phyloP scores from a whole-genome alignment of 305 asterid genomes.

The Solanum chacoense region DNA sequence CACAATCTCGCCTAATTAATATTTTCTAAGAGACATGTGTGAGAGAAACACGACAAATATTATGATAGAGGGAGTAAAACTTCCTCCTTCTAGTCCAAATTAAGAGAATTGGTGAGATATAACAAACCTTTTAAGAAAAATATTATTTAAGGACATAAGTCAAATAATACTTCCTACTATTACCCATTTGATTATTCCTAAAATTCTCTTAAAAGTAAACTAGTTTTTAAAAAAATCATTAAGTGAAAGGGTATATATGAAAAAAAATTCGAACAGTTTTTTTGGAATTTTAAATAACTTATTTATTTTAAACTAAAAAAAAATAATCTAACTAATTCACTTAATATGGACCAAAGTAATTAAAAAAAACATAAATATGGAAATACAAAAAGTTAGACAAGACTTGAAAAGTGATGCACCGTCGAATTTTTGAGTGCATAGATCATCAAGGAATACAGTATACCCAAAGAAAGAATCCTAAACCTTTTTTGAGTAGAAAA shows the following conservation, averaged over 20 bases:
- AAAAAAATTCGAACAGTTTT: too few species aligned
- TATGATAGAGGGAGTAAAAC: background rate
- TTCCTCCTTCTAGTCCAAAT: background rate
- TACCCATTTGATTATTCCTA: background rate
- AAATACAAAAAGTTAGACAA: background rate
- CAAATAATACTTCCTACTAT: background rate
- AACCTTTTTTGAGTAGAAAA: background rate
- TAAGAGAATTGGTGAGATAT: background rate
- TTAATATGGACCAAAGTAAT: background rate
- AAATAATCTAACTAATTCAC: background rate
- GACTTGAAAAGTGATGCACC: constrained; percentile 14
- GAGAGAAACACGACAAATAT: background rate
- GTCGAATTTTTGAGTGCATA: constrained; percentile 8
- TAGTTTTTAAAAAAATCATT: too few species aligned
- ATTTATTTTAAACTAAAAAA: too few species aligned
- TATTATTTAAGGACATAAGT: background rate
- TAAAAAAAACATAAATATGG: background rate
- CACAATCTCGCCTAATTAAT: background rate
- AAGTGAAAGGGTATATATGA: background rate
- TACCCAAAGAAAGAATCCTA: constrained; percentile 18
- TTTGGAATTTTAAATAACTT: background rate
- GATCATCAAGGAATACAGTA: constrained; percentile 7
- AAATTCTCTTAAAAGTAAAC: background rate
- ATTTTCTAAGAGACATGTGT: background rate
- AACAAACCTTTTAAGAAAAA: background rate